These are phyloP conservation scores for Colletotrichum siamense DNA, from an alignment of 2,329 filamentous ascomycete genomes.

Conservation along the genomic window DNA sequence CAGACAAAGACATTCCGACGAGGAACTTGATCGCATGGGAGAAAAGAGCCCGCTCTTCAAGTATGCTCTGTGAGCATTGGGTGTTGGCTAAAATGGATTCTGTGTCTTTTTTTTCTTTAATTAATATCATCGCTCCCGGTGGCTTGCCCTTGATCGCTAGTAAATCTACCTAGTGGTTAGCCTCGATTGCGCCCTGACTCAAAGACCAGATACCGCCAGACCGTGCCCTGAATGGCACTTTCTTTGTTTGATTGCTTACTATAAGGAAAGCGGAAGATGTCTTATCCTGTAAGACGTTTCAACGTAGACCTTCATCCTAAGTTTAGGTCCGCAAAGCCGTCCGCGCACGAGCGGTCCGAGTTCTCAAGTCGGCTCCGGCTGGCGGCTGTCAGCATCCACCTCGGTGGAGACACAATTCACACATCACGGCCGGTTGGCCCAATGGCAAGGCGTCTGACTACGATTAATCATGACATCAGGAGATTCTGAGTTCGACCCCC, in stretches of 20 bases:
- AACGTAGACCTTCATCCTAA: neutral
- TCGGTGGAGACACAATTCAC: neutral
- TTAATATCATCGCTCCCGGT: neutral
- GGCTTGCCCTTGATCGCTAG: neutral
- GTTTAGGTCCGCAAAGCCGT: neutral
- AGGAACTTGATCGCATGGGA: constrained; percentile 34
- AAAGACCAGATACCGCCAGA: neutral
- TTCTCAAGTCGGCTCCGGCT: neutral
- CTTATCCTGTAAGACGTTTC: neutral
- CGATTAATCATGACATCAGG: constrained; percentile 26
- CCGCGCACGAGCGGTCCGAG: neutral
- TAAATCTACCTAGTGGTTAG: neutral
- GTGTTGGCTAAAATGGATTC: neutral
- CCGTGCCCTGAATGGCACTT: neutral
- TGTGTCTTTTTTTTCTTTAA: neutral
- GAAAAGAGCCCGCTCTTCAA: constrained; percentile 35
- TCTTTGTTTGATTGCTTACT: fast-evolving
- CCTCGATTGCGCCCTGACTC: neutral
- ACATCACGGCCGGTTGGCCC: constrained; percentile 29
- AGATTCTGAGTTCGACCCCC: constrained; percentile 22
- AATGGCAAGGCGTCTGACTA: constrained; percentile 50
- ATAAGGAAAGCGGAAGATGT: neutral
- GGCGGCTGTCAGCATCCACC: neutral
- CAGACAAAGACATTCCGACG: constrained; percentile 28
- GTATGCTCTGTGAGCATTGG: constrained; percentile 28